These are phyloP conservation scores for Staphylotrichum tortipilum DNA, from an alignment of 495 filamentous ascomycete species.

Conservation along the genomic window DNA sequence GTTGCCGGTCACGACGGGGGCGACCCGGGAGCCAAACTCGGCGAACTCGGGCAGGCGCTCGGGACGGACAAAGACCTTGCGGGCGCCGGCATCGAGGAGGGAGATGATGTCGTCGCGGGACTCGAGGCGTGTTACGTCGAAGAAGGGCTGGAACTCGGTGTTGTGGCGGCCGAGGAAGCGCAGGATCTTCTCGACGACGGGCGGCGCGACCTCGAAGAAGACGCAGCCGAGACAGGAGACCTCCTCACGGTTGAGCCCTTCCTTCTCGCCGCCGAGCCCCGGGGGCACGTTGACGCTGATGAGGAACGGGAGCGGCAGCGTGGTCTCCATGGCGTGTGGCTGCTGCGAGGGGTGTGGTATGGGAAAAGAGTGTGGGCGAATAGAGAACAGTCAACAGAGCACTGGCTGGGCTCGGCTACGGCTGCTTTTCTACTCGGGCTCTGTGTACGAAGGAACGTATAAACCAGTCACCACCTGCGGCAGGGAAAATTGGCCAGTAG, in stretches of 20 bases:
- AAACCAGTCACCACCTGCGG: neutral
- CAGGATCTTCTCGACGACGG: constrained; percentile 50
- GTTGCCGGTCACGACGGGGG: constrained; percentile 29
- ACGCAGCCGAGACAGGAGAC: constrained; percentile 72
- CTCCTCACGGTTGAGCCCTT: constrained; percentile 56
- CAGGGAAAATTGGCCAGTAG: constrained; percentile 8
- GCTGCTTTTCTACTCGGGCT: neutral
- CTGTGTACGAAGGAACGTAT: too few species aligned
- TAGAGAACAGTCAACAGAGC: too few species aligned
- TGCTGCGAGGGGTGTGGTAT: neutral
- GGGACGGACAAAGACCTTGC: constrained; percentile 71
- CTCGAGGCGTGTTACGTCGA: constrained; percentile 65
- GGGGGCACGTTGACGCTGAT: constrained; percentile 48
- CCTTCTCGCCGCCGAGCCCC: constrained; percentile 37
- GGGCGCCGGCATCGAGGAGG: constrained; percentile 79
- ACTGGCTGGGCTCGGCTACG: neutral
- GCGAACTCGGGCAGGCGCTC: constrained; percentile 46
- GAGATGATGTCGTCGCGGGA: constrained; percentile 63
- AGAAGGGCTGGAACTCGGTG: constrained; percentile 57
- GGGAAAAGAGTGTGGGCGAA: neutral
- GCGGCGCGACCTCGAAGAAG: constrained; percentile 55
- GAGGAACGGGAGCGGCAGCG: constrained; percentile 48
- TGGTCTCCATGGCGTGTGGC: constrained; percentile 42
- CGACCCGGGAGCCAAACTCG: constrained; percentile 37
- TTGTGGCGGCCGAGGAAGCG: constrained; percentile 61